These are phyloP conservation scores for Suhomyces ambrosiae DNA, from an alignment of 1,139 yeast species.

Conservation along the genomic window DNA sequence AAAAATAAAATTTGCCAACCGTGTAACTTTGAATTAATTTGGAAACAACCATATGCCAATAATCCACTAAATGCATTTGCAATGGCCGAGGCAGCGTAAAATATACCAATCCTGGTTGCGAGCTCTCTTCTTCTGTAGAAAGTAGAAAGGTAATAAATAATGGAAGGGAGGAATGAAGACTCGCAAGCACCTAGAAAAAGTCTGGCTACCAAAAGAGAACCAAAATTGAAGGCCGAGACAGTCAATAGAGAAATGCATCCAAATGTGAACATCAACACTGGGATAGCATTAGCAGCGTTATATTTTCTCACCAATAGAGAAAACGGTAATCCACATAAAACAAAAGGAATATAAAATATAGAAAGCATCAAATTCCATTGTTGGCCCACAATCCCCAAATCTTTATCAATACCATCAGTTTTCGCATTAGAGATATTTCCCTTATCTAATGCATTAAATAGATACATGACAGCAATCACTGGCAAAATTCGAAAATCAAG, in stretches of 20 bases:
- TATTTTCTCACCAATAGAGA: constrained; percentile 23
- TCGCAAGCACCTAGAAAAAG: constrained; percentile 27
- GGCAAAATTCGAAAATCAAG: constrained; percentile 37
- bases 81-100: constrained; percentile 25
- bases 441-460: constrained; percentile 32
- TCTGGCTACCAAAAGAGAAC: constrained; percentile 23
- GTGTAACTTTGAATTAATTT: constrained; percentile 23
- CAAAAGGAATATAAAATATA: constrained; percentile 26
- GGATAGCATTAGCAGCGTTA: constrained; percentile 26
- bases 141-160: constrained; percentile 23
- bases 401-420: constrained; percentile 24
- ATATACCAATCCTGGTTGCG: constrained; percentile 23
- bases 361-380: constrained; percentile 29
- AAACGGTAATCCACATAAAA: constrained; percentile 24
- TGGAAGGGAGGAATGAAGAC: constrained; percentile 25
- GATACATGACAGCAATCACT: constrained; percentile 29
- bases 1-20: constrained; percentile 30
- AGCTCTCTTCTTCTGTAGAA: constrained; percentile 26
- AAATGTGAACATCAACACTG: constrained; percentile 24
- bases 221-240: constrained; percentile 22
- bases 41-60: constrained; percentile 27
- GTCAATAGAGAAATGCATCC: constrained; percentile 22
- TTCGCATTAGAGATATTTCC: constrained; percentile 28
- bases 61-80: constrained; percentile 27
- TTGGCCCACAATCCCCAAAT: constrained; percentile 22